These are phyloP conservation scores for Fennellomyces sp. DNA, from an alignment of 371 early-diverging fungal species.

Conservation along the genomic window DNA sequence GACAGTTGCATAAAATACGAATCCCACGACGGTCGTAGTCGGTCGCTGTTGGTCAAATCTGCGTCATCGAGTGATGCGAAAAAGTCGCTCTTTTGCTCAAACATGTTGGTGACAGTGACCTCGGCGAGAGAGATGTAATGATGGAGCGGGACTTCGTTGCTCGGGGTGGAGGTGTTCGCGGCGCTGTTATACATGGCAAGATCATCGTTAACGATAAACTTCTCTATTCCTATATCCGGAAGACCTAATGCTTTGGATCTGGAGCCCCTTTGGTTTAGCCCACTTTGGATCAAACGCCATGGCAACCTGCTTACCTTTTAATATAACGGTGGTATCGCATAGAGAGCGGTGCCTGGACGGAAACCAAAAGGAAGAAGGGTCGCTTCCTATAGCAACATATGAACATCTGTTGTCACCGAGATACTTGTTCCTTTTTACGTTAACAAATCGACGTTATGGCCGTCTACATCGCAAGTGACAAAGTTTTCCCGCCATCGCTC, in stretches of 20 bases:
- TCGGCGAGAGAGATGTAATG: slow-evolving; percentile 58
- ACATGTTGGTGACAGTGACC: slow-evolving; percentile 64
- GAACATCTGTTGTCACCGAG: background rate
- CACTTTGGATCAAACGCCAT: too few species aligned
- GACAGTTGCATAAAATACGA: slow-evolving; percentile 97
- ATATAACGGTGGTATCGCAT: slow-evolving; percentile 67
- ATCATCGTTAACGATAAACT: slow-evolving; percentile 30
- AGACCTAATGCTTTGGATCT: too few species aligned
- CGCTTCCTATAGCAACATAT: slow-evolving; percentile 64
- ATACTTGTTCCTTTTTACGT: slow-evolving; percentile 24
- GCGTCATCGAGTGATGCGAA: slow-evolving; percentile 10
- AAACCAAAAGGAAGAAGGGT: slow-evolving; percentile 86
- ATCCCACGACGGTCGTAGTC: slow-evolving; percentile 93
- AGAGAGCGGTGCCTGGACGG: slow-evolving; percentile 80
- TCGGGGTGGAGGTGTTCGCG: too few species aligned
- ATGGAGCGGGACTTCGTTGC: slow-evolving; percentile 32
- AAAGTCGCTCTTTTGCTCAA: slow-evolving; percentile 33
- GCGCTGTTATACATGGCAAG: slow-evolving; percentile 39
- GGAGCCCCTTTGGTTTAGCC: too few species aligned
- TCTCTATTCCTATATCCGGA: too few species aligned
- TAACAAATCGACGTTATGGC: slow-evolving; percentile 25
- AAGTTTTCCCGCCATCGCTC: slow-evolving; percentile 70
- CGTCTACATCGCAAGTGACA: slow-evolving; percentile 70
- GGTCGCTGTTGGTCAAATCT: slow-evolving; percentile 68
- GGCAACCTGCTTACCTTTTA: slow-evolving; percentile 21